Percentiles rank a stretch among this genome's conserved stretches.
Conservation (phyloP, 1,139 yeast genomes). For the Yamadazyma sp. region DNA sequence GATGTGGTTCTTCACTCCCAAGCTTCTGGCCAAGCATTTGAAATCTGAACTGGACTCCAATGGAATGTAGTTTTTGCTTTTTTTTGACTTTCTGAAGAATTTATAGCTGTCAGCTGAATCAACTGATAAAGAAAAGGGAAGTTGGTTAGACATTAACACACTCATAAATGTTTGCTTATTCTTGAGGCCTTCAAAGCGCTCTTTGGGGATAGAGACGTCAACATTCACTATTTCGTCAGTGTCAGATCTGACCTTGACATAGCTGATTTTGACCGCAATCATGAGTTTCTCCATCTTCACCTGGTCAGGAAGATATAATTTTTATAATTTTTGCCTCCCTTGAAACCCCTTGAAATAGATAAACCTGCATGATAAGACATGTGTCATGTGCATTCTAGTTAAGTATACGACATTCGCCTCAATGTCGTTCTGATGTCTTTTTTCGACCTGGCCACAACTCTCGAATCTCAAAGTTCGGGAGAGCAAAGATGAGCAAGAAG, state of each 20-base stretch:
- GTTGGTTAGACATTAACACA: slow-evolving; percentile 6
- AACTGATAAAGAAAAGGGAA: slow-evolving; percentile 11
- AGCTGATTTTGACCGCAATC: slow-evolving; percentile 13
- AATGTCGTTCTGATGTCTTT: not conserved
- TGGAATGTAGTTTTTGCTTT: slow-evolving; percentile 38
- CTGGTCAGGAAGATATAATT: not conserved
- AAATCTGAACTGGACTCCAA: slow-evolving; percentile 44
- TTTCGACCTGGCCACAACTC: not conserved
- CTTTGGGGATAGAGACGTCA: slow-evolving; percentile 9
- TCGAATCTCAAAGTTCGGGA: not conserved
- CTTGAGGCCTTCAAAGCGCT: slow-evolving; percentile 4
- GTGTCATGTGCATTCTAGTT: not conserved
- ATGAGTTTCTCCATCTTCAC: slow-evolving; percentile 1
- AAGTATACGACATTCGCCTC: not conserved
- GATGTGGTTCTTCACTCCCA: slow-evolving; percentile 43
- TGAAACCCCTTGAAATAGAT: not conserved
- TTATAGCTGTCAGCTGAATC: not conserved
- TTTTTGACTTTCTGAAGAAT: slow-evolving; percentile 42
- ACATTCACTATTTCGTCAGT: slow-evolving; percentile 9
- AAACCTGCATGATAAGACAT: slow-evolving; percentile 1
- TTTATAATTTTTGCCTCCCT: slow-evolving; percentile 2
- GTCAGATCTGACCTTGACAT: slow-evolving; percentile 10
- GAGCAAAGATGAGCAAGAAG: not conserved
- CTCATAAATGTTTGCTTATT: slow-evolving; percentile 11
- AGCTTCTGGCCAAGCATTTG: slow-evolving; percentile 45